These are phyloP conservation scores for Sherardia arvensis DNA, from an alignment of 257 asterid genomes.

Conservation along the genomic window DNA sequence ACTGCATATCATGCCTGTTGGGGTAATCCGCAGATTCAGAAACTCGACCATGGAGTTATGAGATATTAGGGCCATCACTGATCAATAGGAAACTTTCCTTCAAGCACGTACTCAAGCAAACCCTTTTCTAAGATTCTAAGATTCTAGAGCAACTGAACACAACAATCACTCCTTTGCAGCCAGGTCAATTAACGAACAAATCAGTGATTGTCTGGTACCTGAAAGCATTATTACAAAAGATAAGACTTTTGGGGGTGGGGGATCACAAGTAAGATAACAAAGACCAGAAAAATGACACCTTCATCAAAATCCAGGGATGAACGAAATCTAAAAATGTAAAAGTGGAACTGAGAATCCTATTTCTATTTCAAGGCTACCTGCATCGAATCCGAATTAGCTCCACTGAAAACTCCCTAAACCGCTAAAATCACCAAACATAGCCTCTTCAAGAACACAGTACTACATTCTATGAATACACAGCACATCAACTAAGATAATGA, in stretches of 20 bases:
- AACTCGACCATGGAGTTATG: conserved; percentile 34
- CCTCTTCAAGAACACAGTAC: background rate
- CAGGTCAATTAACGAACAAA: background rate
- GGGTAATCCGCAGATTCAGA: conserved; percentile 28
- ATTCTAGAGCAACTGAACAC: background rate
- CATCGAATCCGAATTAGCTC: background rate
- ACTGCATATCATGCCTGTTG: conserved; percentile 19
- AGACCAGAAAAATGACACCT: background rate
- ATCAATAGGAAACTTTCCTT: conserved; percentile 5
- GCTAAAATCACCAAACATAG: background rate
- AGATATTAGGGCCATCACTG: conserved; percentile 16
- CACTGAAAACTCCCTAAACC: background rate
- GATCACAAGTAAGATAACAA: background rate
- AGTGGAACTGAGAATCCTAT: background rate
- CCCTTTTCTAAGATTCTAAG: background rate
- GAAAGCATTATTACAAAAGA: background rate
- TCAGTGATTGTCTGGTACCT: background rate
- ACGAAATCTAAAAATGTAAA: background rate
- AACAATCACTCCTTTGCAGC: background rate
- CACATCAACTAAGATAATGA: too few species aligned
- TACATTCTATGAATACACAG: background rate
- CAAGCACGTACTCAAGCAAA: conserved; percentile 5
- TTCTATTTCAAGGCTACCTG: background rate
- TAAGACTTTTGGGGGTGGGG: background rate
- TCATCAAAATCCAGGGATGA: background rate